A percentile compares a stretch with the other conserved stretches of the same genome.
Conservation (phyloP, 805 yeast genomes). For the Debaryomyces castellii region DNA sequence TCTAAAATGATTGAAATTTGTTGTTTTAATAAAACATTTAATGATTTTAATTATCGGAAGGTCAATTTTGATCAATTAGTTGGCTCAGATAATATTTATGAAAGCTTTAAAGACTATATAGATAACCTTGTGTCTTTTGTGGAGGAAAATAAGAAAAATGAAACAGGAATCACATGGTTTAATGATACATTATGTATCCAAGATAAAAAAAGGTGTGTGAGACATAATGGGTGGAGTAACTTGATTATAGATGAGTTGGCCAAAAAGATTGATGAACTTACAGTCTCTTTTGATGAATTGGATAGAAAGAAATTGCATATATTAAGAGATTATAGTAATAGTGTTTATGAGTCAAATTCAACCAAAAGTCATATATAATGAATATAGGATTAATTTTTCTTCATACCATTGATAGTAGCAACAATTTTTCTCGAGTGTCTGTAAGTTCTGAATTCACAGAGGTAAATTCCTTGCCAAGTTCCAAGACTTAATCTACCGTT, state of each 20-base stretch:
- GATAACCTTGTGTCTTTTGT: conserved; percentile 13
- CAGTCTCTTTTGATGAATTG: conserved; percentile 27
- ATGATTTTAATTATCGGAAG: not conserved
- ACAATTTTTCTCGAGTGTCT: conserved; percentile 64
- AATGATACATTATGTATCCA: conserved; percentile 40
- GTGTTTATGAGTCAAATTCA: conserved; percentile 17
- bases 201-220: conserved; percentile 56
- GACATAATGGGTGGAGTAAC: conserved; percentile 54
- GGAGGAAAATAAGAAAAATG: conserved; percentile 12
- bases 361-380: not conserved
- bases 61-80: not conserved
- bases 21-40: conserved; percentile 44
- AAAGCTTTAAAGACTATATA: conserved; percentile 13
- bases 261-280: conserved; percentile 32
- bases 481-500: conserved; percentile 71
- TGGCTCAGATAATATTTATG: conserved; percentile 4
- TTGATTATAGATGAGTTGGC: conserved; percentile 32
- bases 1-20: conserved; percentile 49
- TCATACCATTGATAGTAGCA: conserved; percentile 70
- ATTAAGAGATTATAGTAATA: conserved; percentile 36
- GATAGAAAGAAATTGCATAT: conserved; percentile 26
- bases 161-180: conserved; percentile 11
- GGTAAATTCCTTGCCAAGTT: conserved; percentile 85
- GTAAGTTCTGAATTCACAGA: conserved; percentile 69
- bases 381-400: conserved; percentile 11